Evolutionary conservation across 495 filamentous ascomycete genomes (phyloP).

Genomic region (Penicillium angulare): DNA sequence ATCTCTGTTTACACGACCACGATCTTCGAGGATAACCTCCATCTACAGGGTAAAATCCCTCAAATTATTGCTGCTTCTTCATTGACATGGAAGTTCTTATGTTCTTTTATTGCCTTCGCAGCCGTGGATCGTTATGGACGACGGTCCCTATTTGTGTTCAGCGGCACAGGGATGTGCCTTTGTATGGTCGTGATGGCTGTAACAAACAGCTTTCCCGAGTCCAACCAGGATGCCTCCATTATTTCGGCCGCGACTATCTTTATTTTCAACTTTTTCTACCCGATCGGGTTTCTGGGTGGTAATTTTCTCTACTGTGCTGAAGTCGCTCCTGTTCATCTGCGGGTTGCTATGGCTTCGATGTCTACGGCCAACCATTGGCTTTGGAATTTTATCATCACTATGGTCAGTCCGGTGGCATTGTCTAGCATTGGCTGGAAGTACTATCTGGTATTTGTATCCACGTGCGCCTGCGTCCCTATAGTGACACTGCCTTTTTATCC

Average conservation of each 20-base stretch:
- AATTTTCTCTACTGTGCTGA: constrained; percentile 58
- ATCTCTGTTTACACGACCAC: constrained; percentile 17
- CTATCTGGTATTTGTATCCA: constrained; percentile 31
- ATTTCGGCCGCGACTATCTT: constrained; percentile 48
- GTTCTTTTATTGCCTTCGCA: constrained; percentile 41
- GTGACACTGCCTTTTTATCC: constrained; percentile 61
- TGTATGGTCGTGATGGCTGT: constrained; percentile 37
- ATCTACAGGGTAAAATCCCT: constrained; percentile 2
- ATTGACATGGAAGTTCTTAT: constrained; percentile 46
- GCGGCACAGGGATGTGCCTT: constrained; percentile 41
- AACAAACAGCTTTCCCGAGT: constrained; percentile 29
- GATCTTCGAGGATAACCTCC: constrained; percentile 15
- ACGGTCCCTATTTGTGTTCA: constrained; percentile 46
- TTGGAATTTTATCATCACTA: constrained; percentile 56
- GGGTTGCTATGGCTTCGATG: constrained; percentile 30
- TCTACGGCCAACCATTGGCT: constrained; percentile 39
- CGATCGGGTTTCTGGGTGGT: constrained; percentile 54
- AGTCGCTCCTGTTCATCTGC: constrained; percentile 48
- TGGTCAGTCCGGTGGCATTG: constrained; percentile 49
- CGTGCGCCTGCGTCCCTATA: constrained; percentile 24
- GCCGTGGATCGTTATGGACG: constrained; percentile 50
- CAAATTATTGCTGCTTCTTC: constrained; percentile 24
- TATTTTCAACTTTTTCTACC: constrained; percentile 56
- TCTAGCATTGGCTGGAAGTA: constrained; percentile 16
- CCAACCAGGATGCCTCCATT: constrained; percentile 32